These are phyloP conservation scores for Cerrena zonata DNA, from an alignment of 1,284 basidiomycete species.

Conservation along the genomic window DNA sequence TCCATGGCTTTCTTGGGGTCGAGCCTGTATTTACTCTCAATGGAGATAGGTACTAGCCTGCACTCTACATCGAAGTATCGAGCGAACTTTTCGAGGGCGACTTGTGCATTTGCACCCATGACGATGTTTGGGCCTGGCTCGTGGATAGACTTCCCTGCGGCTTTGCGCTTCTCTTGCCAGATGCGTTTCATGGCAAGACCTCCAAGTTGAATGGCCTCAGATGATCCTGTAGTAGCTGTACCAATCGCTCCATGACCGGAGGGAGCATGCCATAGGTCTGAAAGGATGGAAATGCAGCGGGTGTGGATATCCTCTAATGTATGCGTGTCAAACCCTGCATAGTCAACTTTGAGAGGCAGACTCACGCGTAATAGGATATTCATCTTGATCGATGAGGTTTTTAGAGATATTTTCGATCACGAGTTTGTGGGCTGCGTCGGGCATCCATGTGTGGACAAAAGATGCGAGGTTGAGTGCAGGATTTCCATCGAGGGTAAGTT, in stretches of 20 bases:
- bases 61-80: constrained; percentile 88
- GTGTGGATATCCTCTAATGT: constrained; percentile 64
- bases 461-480: constrained; percentile 81
- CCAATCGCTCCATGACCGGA: constrained; percentile 71
- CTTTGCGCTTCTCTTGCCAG: constrained; percentile 88
- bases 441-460: constrained; percentile 58
- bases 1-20: constrained; percentile 83
- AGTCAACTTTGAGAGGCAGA: constrained; percentile 12
- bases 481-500: constrained; percentile 76
- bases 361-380: constrained; percentile 81
- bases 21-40: constrained; percentile 75
- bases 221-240: constrained; percentile 91
- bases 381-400: constrained; percentile 87
- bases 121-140: constrained; percentile 62
- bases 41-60: constrained; percentile 72
- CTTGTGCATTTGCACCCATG: constrained; percentile 37
- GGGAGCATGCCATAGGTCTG: constrained; percentile 90
- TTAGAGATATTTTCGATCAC: constrained; percentile 83
- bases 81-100: constrained; percentile 77
- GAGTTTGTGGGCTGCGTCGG: constrained; percentile 62
- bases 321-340: not conserved
- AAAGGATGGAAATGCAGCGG: constrained; percentile 81
- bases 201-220: constrained; percentile 89
- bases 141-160: constrained; percentile 78
- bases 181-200: constrained; percentile 91